Conservation (phyloP, 345 rosid genomes). For the Draba incana region DNA sequence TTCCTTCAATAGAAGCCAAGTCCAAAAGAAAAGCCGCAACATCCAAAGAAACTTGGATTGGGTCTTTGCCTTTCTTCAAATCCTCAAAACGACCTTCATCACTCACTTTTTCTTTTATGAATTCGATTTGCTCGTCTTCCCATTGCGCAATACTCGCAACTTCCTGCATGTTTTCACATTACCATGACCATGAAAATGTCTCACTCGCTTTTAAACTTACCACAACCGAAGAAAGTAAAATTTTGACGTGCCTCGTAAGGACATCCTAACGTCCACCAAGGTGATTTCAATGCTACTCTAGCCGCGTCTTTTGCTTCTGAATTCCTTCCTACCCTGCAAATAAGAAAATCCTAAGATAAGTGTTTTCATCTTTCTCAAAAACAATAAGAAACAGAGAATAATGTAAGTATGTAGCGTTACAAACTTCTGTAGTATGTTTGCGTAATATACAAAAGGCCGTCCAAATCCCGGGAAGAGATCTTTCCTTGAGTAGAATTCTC, state of each 20-base stretch:
- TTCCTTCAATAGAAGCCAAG: conserved; percentile 84
- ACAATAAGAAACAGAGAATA: background rate
- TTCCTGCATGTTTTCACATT: conserved; percentile 46
- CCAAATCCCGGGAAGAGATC: conserved; percentile 91
- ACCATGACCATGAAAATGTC: background rate
- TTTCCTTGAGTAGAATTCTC: conserved; percentile 80
- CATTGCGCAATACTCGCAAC: conserved; percentile 78
- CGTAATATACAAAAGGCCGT: conserved; percentile 83
- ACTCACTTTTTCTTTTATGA: conserved; percentile 71
- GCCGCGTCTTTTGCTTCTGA: conserved; percentile 92
- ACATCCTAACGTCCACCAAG: conserved; percentile 95
- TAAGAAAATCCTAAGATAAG: conserved; percentile 6
- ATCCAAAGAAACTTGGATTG: conserved; percentile 78
- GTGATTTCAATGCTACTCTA: conserved; percentile 81
- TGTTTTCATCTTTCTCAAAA: background rate
- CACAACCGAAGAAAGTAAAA: background rate
- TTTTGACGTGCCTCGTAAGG: conserved; percentile 56
- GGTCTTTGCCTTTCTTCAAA: conserved; percentile 82
- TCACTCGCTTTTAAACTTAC: background rate
- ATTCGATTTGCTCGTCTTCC: conserved; percentile 94
- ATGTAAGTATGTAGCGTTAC: conserved; percentile 32
- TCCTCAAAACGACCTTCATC: conserved; percentile 82
- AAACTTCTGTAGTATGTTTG: conserved; percentile 67
- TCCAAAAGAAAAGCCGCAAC: conserved; percentile 90
- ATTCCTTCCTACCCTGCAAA: conserved; percentile 63